Evolutionary conservation across 2,329 filamentous ascomycete genomes (phyloP).

Genomic region (Rhexocercosporidium sp.): DNA sequence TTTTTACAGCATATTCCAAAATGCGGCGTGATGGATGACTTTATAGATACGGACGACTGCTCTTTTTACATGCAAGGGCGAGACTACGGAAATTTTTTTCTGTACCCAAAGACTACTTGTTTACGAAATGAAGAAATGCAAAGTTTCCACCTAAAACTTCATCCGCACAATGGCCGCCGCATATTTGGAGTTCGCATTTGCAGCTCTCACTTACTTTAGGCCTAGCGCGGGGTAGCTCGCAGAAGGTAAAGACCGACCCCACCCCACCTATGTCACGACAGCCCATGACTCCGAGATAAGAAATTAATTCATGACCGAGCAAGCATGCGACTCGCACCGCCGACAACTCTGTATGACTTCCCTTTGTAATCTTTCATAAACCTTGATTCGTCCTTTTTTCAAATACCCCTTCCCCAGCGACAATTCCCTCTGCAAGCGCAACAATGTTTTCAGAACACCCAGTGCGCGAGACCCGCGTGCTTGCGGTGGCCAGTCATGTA

Average conservation of each 20-base stretch:
- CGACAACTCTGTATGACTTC: conserved; percentile 17
- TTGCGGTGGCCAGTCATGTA: conserved; percentile 96
- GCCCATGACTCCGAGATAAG: conserved; percentile 24
- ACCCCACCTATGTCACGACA: conserved; percentile 22
- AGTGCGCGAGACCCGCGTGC: conserved; percentile 68
- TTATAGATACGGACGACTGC: conserved; percentile 38
- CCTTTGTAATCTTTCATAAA: conserved; percentile 14
- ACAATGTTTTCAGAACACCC: conserved; percentile 41
- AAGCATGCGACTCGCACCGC: conserved; percentile 10
- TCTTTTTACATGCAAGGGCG: conserved; percentile 15
- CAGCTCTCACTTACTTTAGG: conserved; percentile 16
- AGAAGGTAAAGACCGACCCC: conserved; percentile 19
- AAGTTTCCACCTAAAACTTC: conserved; percentile 11
- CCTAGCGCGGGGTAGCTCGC: conserved; percentile 35
- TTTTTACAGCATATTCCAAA: conserved; percentile 37
- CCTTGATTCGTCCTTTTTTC: neutral
- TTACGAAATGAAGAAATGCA: conserved; percentile 29
- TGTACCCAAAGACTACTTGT: conserved; percentile 15
- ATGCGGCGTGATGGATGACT: conserved; percentile 40
- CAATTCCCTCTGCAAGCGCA: neutral
- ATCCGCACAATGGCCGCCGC: conserved; percentile 12
- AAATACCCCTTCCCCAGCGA: neutral
- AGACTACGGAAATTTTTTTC: conserved; percentile 13
- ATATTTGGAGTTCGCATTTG: conserved; percentile 13
- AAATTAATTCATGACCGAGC: conserved; percentile 8